Conservation (phyloP, 1,284 basidiomycete genomes). For the Volvariella volvacea region DNA sequence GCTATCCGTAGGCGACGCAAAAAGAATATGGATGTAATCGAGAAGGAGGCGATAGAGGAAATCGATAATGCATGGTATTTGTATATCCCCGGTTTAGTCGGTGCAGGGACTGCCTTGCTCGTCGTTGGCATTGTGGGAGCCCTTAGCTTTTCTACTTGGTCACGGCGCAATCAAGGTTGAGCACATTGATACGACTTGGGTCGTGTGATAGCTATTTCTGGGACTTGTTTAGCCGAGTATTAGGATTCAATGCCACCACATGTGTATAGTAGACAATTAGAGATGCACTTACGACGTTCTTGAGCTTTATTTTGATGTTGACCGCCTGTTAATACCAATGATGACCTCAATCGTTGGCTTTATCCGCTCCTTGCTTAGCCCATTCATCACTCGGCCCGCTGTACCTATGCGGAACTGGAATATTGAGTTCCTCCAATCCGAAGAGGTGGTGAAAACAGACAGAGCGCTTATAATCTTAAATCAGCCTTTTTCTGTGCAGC, state of each 20-base stretch:
- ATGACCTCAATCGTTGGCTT: too few species aligned
- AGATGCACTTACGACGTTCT: background rate
- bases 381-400: too few species aligned
- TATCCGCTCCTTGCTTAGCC: too few species aligned
- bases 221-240: constrained; percentile 7
- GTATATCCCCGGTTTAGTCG: constrained; percentile 67
- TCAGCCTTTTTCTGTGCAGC: constrained; percentile 66
- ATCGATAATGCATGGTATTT: constrained; percentile 70
- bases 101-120: constrained; percentile 70
- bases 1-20: constrained; percentile 37
- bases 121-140: constrained; percentile 71
- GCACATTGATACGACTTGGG: constrained; percentile 11
- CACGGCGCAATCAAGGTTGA: constrained; percentile 61
- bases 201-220: constrained; percentile 2
- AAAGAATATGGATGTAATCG: constrained; percentile 40
- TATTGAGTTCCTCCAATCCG: constrained; percentile 21
- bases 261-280: background rate
- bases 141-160: constrained; percentile 65
- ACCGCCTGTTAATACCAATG: background rate
- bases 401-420: constrained; percentile 21
- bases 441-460: constrained; percentile 6
- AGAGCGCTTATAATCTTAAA: constrained; percentile 82
- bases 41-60: constrained; percentile 36
- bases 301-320: background rate
- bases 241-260: constrained; percentile 1